A percentile compares a stretch with the other conserved stretches of the same genome.
Evolutionary conservation across 768 basidiomycete species (phyloP).

Genomic region (Boletus speciosus): DNA sequence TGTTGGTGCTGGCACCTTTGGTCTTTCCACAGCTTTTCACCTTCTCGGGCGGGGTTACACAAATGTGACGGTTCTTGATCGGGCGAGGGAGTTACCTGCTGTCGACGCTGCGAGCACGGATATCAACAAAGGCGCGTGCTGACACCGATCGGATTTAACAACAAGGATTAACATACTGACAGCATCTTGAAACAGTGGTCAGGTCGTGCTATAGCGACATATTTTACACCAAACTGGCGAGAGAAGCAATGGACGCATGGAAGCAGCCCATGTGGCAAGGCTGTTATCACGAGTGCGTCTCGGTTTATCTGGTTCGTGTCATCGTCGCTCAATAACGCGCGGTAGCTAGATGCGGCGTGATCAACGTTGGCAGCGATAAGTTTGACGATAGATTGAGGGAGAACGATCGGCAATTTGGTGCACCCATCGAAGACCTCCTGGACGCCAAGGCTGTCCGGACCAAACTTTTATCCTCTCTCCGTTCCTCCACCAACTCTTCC

Average conservation of each 20-base stretch:
- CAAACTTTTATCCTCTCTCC: slow-evolving; percentile 18
- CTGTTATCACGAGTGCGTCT: slow-evolving; percentile 76
- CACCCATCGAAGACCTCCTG: slow-evolving; percentile 37
- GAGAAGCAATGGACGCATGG: slow-evolving; percentile 77
- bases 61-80: slow-evolving; percentile 73
- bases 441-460: slow-evolving; percentile 12
- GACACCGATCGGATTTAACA: not conserved
- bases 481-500: not conserved
- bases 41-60: slow-evolving; percentile 67
- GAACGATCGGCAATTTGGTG: slow-evolving; percentile 62
- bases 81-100: slow-evolving; percentile 66
- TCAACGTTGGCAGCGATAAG: slow-evolving; percentile 21
- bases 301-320: not conserved
- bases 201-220: slow-evolving; percentile 68
- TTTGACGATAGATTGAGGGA: slow-evolving; percentile 55
- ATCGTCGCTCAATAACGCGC: not conserved
- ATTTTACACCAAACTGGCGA: slow-evolving; percentile 68
- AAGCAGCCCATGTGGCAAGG: slow-evolving; percentile 66
- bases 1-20: slow-evolving; percentile 83
- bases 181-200: slow-evolving; percentile 48
- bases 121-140: slow-evolving; percentile 36
- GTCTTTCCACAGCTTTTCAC: slow-evolving; percentile 80
- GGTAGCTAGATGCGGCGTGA: slow-evolving; percentile 23
- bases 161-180: not conserved
- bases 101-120: slow-evolving; percentile 74